These are phyloP conservation scores for Alternaria solani DNA, from an alignment of 2,329 filamentous ascomycete genomes.

Conservation along the genomic window DNA sequence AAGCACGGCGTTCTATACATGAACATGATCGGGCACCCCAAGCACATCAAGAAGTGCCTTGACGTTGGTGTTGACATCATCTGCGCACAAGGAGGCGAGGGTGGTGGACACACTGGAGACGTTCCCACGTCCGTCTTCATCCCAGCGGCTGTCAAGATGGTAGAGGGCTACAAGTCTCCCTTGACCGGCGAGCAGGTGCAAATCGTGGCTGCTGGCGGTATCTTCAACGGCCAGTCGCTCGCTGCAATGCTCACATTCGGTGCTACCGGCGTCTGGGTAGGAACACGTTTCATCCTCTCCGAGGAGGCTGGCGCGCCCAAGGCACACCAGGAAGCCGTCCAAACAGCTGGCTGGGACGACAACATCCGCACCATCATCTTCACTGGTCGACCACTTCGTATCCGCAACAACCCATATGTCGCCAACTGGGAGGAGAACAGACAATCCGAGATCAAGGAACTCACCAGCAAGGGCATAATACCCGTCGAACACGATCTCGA, in stretches of 20 bases:
- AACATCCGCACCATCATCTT: constrained; percentile 98
- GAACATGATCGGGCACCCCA: constrained; percentile 99
- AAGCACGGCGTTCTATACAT: constrained; percentile 89
- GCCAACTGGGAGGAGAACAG: constrained; percentile 96
- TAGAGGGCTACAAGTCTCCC: constrained; percentile 81
- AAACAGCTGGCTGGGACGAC: constrained; percentile 91
- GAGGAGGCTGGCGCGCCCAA: constrained; percentile 95
- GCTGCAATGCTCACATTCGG: constrained; percentile 93
- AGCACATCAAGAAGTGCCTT: constrained; percentile 97
- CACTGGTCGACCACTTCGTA: constrained; percentile 92
- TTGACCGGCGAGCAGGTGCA: constrained; percentile 88
- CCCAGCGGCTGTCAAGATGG: constrained; percentile 85
- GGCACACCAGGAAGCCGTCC: constrained; percentile 93
- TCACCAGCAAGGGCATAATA: constrained; percentile 87
- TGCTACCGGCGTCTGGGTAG: constrained; percentile 92
- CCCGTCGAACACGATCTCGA: constrained; percentile 96
- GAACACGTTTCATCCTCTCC: constrained; percentile 91
- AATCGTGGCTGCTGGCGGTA: constrained; percentile 91
- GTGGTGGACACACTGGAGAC: constrained; percentile 94
- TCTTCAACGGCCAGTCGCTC: constrained; percentile 90
- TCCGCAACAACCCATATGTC: constrained; percentile 94
- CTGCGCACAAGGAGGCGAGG: constrained; percentile 97
- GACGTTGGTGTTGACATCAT: constrained; percentile 91
- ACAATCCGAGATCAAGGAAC: constrained; percentile 85
- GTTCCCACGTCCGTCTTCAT: constrained; percentile 92